These are phyloP conservation scores for Baorangia bicolor DNA, from an alignment of 768 basidiomycete species.

Conservation along the genomic window DNA sequence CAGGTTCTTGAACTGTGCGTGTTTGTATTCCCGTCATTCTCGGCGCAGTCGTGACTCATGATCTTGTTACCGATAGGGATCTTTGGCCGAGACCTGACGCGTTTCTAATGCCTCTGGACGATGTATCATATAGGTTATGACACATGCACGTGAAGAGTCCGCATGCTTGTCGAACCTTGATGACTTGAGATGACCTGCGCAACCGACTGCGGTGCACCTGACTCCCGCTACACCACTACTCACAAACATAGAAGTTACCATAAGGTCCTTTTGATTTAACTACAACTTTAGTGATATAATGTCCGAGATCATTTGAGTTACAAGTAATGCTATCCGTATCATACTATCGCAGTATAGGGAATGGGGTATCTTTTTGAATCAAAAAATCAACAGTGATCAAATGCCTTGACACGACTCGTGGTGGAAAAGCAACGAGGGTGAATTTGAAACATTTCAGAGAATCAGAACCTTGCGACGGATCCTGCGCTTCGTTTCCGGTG, in stretches of 20 bases:
- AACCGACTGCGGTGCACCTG: background rate
- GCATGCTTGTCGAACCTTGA: background rate
- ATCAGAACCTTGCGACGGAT: conserved; percentile 33
- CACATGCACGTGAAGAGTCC: background rate
- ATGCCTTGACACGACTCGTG: background rate
- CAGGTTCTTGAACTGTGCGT: conserved; percentile 71
- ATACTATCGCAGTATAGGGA: conserved; percentile 13
- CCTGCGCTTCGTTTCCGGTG: conserved; percentile 29
- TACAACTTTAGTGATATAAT: conserved; percentile 5
- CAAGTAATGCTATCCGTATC: conserved; percentile 25
- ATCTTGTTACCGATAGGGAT: conserved; percentile 48
- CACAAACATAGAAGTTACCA: conserved; percentile 14
- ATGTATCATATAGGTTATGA: background rate
- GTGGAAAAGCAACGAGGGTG: background rate
- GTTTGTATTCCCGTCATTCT: background rate
- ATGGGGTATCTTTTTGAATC: conserved; percentile 11
- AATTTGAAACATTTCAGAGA: conserved; percentile 14
- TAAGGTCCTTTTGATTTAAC: conserved; percentile 9
- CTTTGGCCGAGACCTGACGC: conserved; percentile 70
- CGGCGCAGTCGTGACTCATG: conserved; percentile 16
- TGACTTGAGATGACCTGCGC: background rate
- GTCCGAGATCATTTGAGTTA: conserved; percentile 17
- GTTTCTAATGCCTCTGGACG: conserved; percentile 45
- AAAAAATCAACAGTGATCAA: conserved; percentile 10
- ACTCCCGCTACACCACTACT: background rate